phyloP scores from a whole-genome alignment of 108 stramenopile genomes.

The Cylindrotheca closterium region DNA sequence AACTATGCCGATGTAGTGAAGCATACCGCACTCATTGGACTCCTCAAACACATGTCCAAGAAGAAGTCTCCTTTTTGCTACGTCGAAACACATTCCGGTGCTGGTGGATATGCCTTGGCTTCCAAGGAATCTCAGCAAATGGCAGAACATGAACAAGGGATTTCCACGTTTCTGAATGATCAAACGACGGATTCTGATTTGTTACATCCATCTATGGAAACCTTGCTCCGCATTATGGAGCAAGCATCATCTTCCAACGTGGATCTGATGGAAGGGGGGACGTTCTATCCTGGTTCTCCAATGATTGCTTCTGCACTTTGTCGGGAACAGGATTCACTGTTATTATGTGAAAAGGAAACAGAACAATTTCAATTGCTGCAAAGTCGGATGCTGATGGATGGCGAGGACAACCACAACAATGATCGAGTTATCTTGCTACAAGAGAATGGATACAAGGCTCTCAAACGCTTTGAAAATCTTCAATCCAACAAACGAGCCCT shows the following conservation, averaged over 20 bases:
- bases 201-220: neutral
- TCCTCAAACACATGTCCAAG: conserved; percentile 3
- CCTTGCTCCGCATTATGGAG: neutral
- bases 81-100: conserved; percentile 13
- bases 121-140: neutral
- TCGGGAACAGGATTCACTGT: neutral
- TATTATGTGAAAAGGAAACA: conserved; percentile 4
- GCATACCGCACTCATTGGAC: neutral
- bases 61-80: conserved; percentile 7
- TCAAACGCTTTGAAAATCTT: conserved; percentile 1
- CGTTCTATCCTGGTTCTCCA: conserved; percentile 1
- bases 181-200: neutral
- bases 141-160: conserved; percentile 4
- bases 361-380: conserved; percentile 4
- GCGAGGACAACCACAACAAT: neutral
- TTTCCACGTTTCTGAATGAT: neutral
- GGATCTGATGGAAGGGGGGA: no score
- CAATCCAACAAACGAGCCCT: neutral
- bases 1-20: conserved; percentile 17
- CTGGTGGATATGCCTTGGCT: neutral
- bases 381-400: neutral
- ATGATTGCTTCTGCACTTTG: neutral
- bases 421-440: neutral
- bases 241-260: neutral
- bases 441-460: conserved; percentile 6